phyloP scores from a whole-genome alignment of 2,329 filamentous ascomycete species.

The Colletotrichum sp. region DNA sequence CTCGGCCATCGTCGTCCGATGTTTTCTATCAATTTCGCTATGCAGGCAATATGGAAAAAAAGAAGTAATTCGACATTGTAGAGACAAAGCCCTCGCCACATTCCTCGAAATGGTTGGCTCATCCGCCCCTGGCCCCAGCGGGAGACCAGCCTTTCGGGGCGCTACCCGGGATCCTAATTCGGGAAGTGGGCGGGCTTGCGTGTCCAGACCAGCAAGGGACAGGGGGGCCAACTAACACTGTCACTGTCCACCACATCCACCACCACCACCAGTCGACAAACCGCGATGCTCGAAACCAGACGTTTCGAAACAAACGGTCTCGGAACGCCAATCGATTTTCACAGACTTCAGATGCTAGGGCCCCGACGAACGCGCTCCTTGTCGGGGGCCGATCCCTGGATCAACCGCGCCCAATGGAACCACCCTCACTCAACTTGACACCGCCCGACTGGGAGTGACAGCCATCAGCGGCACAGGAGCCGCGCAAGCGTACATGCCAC shows the following conservation, averaged over 20 bases:
- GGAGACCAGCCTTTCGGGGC: slow-evolving; percentile 4
- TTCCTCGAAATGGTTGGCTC: neutral
- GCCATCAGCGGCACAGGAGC: neutral
- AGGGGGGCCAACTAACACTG: neutral
- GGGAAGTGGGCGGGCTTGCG: slow-evolving; percentile 20
- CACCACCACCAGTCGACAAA: neutral
- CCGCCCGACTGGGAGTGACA: neutral
- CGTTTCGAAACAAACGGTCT: slow-evolving; percentile 12
- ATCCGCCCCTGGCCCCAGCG: neutral
- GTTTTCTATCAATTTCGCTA: neutral
- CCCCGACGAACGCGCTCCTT: neutral
- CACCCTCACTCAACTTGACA: slow-evolving; percentile 13
- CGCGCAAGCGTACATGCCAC: slow-evolving; percentile 11
- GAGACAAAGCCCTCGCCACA: neutral
- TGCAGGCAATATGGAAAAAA: neutral
- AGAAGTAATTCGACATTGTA: neutral
- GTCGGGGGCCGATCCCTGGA: neutral
- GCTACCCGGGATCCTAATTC: slow-evolving; percentile 1
- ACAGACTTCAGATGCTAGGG: neutral
- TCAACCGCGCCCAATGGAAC: neutral
- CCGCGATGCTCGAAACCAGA: neutral
- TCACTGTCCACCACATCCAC: neutral
- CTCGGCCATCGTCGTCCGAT: neutral
- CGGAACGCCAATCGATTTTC: neutral
- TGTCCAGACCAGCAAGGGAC: neutral